These are phyloP conservation scores for Aspergillus vadensis DNA, from an alignment of 2,329 filamentous ascomycete species.

Conservation along the genomic window DNA sequence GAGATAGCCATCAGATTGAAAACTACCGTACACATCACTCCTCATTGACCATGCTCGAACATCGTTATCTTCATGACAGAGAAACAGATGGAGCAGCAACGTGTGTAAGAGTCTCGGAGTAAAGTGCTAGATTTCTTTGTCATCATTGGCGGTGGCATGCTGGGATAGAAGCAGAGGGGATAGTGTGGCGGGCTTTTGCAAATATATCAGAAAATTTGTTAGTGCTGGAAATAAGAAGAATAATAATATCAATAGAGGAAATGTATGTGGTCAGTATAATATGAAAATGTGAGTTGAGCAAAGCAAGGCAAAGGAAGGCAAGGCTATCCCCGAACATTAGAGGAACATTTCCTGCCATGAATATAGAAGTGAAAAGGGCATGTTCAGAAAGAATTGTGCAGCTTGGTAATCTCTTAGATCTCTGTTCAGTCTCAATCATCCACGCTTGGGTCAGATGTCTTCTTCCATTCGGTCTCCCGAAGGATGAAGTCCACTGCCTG, in stretches of 20 bases:
- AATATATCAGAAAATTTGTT: neutral
- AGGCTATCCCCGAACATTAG: neutral
- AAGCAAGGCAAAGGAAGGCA: neutral
- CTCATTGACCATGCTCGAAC: conserved; percentile 43
- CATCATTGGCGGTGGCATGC: conserved; percentile 30
- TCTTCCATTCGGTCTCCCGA: conserved; percentile 39
- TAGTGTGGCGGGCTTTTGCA: too few relatives aligned
- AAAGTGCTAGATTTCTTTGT: conserved; percentile 29
- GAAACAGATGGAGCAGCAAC: conserved; percentile 34
- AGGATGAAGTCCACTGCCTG: conserved; percentile 41
- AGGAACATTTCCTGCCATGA: neutral
- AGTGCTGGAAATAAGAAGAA: neutral
- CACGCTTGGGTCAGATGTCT: conserved; percentile 32
- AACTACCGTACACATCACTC: conserved; percentile 44
- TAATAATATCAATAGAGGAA: neutral
- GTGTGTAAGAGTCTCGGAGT: conserved; percentile 29
- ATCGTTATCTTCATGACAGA: conserved; percentile 28
- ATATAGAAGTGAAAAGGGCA: neutral
- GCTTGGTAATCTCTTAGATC: conserved; percentile 45
- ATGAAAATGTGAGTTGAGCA: neutral
- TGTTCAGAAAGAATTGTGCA: neutral
- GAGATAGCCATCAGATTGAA: conserved; percentile 43
- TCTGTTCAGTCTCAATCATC: conserved; percentile 52
- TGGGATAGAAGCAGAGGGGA: neutral
- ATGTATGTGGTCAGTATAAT: neutral